Base-by-base conservation (phyloP, 306 rosid genomes). In the Herpetospermum pedunculosum region DNA sequence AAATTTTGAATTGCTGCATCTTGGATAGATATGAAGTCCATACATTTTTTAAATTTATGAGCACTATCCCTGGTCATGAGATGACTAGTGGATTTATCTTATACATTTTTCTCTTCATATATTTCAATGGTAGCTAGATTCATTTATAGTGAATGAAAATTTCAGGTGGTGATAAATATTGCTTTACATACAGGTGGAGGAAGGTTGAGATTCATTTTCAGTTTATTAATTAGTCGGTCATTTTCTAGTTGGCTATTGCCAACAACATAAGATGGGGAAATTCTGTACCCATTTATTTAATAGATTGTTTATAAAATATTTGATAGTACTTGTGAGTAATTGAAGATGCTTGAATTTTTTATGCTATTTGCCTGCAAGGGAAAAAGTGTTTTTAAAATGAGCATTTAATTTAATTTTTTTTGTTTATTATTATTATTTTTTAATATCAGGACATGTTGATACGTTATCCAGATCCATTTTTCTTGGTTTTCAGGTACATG, bases 1-100 rank as follows among this genome's bases (percentile, higher is more conserved):
- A 68, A 68, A 47, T 8, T 46, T 70, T 70, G 58, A 47, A 70
- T n/a, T 47, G 74, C 58, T 29, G 54, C 28, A 16, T 70, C 37
- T 46, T 70, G 8, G 14, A 15, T 21, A 44, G 25, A 29, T 26
- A 26, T 68, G 73, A 44, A 28, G 40, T 29, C 25, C 8, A 29
- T 9, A 47, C 43, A 70, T 70, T 70, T 70, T 70, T 28, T 43
- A 29, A 48, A 15, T 26, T 47, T 16, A 28, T 23, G 57, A 18
- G 16, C 26, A 15, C 21, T 8, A 26, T 44, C 19, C 7, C 54
- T 28, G 8, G 8, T 16, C 74, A 18, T 47, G 74, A 70, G 74
- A 29, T 47, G 57, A 69, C 55, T 26, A 10, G 40, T 28, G 53
- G 74, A 47, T 47, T 69, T 8, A 6, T 26, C 73, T 68, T 40